Evolutionary conservation across 805 yeast species (phyloP), one percentile per base, ranked within the genome.

Genomic region (Saccharomycopsis lassenensis): DNA sequence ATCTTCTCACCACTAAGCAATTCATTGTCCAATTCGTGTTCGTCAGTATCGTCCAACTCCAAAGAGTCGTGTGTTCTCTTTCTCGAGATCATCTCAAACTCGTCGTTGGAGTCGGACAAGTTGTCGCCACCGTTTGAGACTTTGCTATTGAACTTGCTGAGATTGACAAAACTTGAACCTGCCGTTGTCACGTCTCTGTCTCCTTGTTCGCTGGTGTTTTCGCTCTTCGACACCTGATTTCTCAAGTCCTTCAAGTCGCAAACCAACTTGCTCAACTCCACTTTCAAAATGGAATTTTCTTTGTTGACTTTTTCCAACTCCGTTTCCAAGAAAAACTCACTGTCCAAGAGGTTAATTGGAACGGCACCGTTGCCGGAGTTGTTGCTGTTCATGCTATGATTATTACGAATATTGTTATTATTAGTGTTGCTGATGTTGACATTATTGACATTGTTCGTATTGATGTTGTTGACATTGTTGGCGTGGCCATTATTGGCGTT

Each of bases 211-310:
- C 14, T 5, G 25, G 5, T 11, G 31, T 8, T 24, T 15, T 24
- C 31, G 7, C 18, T 23, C 14, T 30, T 33, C 8, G 31, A 23
- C 14, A 43, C 42, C 26, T 41, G 44, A 15, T 38, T 26, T 33
- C 61, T 56, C 25, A 65, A 40, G 12, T 48, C 41, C 41, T 65
- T 65, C 47, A 66, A 51, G 43, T 63, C 67, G 7, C 64, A 54
- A 3, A 67, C 71, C 5, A 67, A 51, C 38, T 58, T 61, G 8
- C 67, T 61, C 5, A 67, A 61, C 43, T 67, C 67, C 24, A 58
- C 43, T 48, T 65, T 67, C 28, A 67, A 45, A 29, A 53, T 52
- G 41, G 61, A 59, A 44, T 67, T 67, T 40, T 67, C 72, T 41
- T 63, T 64, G 39, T 62, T 63, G 33, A 65, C 59, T 32, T 58